Evolutionary conservation across 2,329 filamentous ascomycete genomes (phyloP).

Genomic region (Ascochyta koolunga): DNA sequence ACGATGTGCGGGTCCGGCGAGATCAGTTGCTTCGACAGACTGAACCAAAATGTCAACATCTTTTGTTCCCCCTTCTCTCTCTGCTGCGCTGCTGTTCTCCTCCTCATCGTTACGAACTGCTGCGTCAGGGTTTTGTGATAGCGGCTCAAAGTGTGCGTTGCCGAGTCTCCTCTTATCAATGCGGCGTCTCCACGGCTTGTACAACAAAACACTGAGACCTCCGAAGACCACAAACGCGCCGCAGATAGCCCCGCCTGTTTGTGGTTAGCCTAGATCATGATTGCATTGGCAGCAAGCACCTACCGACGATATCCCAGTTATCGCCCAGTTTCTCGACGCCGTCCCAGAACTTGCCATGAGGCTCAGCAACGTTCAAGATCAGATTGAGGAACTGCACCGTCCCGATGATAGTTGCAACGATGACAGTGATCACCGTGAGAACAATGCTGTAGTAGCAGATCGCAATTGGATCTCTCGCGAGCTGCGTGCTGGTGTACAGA

Average conservation of each 20-base stretch:
- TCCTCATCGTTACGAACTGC: conserved; percentile 17
- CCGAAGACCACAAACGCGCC: conserved; percentile 83
- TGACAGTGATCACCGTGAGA: conserved; percentile 80
- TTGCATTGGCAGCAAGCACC: conserved; percentile 46
- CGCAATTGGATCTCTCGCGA: conserved; percentile 82
- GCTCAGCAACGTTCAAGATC: conserved; percentile 75
- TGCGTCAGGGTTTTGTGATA: conserved; percentile 22
- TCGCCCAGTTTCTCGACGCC: conserved; percentile 67
- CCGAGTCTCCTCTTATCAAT: conserved; percentile 52
- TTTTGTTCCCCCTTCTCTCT: conserved; percentile 9
- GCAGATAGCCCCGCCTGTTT: conserved; percentile 72
- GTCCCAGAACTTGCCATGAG: conserved; percentile 84
- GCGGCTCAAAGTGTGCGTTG: conserved; percentile 37
- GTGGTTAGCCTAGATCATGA: conserved; percentile 1
- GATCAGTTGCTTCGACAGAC: conserved; percentile 24
- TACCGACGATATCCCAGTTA: conserved; percentile 47
- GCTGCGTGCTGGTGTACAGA: conserved; percentile 80
- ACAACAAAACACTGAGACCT: conserved; percentile 72
- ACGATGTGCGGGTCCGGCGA: conserved; percentile 20
- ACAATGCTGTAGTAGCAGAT: conserved; percentile 94
- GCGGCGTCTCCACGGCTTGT: conserved; percentile 77
- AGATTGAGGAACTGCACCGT: conserved; percentile 82
- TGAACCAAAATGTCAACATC: conserved; percentile 20
- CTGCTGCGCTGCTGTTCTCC: neutral
- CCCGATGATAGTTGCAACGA: conserved; percentile 85